Evolutionary conservation across 176 grass and related monocot species (phyloP), one percentile per base, ranked within the genome.

Genomic region (Ensete glaucum): DNA sequence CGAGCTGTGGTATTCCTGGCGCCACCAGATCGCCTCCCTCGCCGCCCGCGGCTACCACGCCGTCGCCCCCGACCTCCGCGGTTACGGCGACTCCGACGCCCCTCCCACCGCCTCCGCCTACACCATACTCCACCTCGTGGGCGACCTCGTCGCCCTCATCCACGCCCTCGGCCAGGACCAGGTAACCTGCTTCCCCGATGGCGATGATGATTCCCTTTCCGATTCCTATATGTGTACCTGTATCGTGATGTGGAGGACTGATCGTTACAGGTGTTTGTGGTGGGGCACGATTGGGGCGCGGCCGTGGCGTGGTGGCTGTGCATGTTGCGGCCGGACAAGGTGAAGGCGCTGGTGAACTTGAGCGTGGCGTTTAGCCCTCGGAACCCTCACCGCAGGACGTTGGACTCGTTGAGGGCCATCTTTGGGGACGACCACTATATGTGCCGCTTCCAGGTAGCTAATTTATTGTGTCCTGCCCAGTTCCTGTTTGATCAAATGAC

Each of bases 251-350:
- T 24, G 58, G n/a, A 20, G 19, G 29, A 59, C 50, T 19, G 15
- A 14, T 49, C 20, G 50, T 0, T 24, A 48, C 43, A 87, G 85
- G 85, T 87, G 62, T 87, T 87, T 59, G 85, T 87, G 53, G 81
- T 83, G 50, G 85, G 85, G 50, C 85, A 87, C 50, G 85, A 87
- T 50, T 87, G 85, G 85, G 85, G 85, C 13, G 81, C 85, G 26
- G 73, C 68, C 21, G 81, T 80, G 43, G 81, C 81, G 11, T 83
- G 85, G 85, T 50, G 71, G 51, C 50, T 87, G 13, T 83, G 80
- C 56, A 80, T 87, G 85, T 57, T 87, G 43, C 71, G 85, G 81
- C 85, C 81, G 24, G 85, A 87, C 48, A 80, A 80, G 81, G 81
- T 87, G 68, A 76, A 50, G 52, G 77, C 77, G n/a, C 19, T 87